A percentile compares a stretch with the other conserved stretches of the same genome.
Evolutionary conservation across 2,329 filamentous ascomycete species (phyloP).

Genomic region (Furcasterigmium sp.): DNA sequence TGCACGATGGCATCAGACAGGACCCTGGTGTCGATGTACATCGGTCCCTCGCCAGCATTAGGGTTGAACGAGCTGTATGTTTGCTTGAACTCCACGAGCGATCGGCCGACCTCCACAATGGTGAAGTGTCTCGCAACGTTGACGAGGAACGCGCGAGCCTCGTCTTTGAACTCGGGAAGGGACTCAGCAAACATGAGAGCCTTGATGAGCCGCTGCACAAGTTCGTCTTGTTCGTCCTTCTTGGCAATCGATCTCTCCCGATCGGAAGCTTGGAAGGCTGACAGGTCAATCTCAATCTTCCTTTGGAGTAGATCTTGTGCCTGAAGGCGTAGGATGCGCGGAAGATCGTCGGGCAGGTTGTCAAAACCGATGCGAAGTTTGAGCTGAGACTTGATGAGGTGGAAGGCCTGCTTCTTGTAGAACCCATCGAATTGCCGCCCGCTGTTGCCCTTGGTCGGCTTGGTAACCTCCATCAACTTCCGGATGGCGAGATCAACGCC

Average conservation of each 20-base stretch:
- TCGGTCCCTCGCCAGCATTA: slow-evolving; percentile 76
- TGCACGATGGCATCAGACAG: slow-evolving; percentile 88
- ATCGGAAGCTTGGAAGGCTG: slow-evolving; percentile 70
- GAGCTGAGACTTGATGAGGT: slow-evolving; percentile 80
- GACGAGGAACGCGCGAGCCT: slow-evolving; percentile 69
- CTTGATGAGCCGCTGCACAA: slow-evolving; percentile 81
- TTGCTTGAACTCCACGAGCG: slow-evolving; percentile 77
- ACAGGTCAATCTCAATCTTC: slow-evolving; percentile 66
- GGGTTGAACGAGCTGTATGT: slow-evolving; percentile 76
- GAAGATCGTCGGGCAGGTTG: slow-evolving; percentile 82
- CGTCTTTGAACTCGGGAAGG: slow-evolving; percentile 70
- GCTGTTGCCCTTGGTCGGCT: slow-evolving; percentile 42
- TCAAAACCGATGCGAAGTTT: slow-evolving; percentile 89
- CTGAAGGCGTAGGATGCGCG: slow-evolving; percentile 77
- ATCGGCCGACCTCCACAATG: slow-evolving; percentile 80
- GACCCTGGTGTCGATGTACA: slow-evolving; percentile 81
- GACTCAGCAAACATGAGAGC: slow-evolving; percentile 83
- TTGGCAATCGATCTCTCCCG: slow-evolving; percentile 80
- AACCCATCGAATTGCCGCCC: slow-evolving; percentile 67
- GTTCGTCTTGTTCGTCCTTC: slow-evolving; percentile 76
- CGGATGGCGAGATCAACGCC: slow-evolving; percentile 85
- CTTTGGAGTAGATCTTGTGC: slow-evolving; percentile 76
- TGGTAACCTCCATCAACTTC: slow-evolving; percentile 78
- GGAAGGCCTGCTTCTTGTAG: slow-evolving; percentile 91
- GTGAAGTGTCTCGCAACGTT: slow-evolving; percentile 88